Percentiles rank a stretch among this genome's conserved stretches.
phyloP scores from a whole-genome alignment of 1,284 basidiomycete species.

The Psilocybe mexicana region DNA sequence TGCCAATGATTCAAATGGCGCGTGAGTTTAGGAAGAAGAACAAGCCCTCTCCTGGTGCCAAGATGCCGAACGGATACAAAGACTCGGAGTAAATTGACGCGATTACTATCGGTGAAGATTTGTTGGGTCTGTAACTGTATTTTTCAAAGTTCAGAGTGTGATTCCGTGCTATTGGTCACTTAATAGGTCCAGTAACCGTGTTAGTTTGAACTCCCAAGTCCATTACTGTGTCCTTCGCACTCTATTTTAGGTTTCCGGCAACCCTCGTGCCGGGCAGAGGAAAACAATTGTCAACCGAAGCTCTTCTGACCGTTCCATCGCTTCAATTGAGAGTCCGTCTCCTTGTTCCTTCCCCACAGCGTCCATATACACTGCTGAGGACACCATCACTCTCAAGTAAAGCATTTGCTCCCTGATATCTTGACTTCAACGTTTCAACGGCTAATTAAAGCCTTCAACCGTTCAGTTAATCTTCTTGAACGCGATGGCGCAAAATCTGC shows the following conservation, averaged over 20 bases:
- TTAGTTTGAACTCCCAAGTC: too few relatives aligned
- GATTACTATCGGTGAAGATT: too few relatives aligned
- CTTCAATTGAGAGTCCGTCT: neutral
- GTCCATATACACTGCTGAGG: neutral
- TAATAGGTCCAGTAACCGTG: too few relatives aligned
- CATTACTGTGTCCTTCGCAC: neutral
- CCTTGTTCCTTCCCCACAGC: neutral
- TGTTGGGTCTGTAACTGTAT: too few relatives aligned
- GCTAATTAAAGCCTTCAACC: too few relatives aligned
- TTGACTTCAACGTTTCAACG: too few relatives aligned
- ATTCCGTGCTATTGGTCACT: too few relatives aligned
- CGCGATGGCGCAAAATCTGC: constrained; percentile 7
- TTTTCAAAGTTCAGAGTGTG: too few relatives aligned
- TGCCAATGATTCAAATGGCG: constrained; percentile 70
- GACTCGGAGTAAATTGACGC: neutral
- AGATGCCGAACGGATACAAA: constrained; percentile 36
- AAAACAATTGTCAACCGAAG: too few relatives aligned
- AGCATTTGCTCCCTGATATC: too few relatives aligned
- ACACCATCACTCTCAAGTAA: too few relatives aligned
- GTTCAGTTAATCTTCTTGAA: neutral
- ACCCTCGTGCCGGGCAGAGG: neutral
- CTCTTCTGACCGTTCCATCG: neutral
- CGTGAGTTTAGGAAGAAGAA: constrained; percentile 49
- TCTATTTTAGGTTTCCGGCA: neutral
- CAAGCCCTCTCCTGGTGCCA: constrained; percentile 34